These are phyloP conservation scores for Cucurbita maxima DNA, from an alignment of 306 rosid species.

Conservation along the genomic window DNA sequence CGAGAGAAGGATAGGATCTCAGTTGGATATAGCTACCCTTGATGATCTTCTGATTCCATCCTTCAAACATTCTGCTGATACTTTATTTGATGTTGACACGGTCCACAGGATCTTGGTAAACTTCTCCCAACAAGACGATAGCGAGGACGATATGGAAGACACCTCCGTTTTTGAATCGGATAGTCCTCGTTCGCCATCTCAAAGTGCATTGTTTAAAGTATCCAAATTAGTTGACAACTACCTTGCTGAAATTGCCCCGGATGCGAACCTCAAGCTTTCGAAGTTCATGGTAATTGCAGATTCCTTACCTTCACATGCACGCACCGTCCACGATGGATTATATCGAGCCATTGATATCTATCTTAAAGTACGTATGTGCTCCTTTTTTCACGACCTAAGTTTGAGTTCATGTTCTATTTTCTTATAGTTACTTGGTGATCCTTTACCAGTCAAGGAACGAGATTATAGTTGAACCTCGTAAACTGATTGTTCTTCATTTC, in stretches of 20 bases:
- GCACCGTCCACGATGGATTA: conserved; percentile 74
- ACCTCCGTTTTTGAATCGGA: conserved; percentile 80
- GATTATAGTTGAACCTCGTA: background rate
- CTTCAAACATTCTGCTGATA: conserved; percentile 72
- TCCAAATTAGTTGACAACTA: conserved; percentile 78
- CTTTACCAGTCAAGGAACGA: background rate
- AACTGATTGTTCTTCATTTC: background rate
- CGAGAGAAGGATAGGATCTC: conserved; percentile 94
- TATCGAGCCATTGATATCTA: conserved; percentile 87
- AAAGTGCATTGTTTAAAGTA: conserved; percentile 66
- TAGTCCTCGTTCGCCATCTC: conserved; percentile 78
- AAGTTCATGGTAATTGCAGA: conserved; percentile 83
- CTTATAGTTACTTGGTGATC: background rate
- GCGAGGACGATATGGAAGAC: conserved; percentile 82
- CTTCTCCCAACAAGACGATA: conserved; percentile 90
- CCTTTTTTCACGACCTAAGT: background rate
- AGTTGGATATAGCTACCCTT: conserved; percentile 76
- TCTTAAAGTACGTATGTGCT: conserved; percentile 48
- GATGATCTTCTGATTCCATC: conserved; percentile 93
- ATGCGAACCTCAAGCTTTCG: conserved; percentile 84
- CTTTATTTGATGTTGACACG: conserved; percentile 94
- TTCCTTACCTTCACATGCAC: conserved; percentile 75
- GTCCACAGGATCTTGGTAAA: conserved; percentile 82
- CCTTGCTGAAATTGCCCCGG: conserved; percentile 95
- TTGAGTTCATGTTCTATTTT: background rate